Base-by-base conservation (phyloP, 2,329 filamentous ascomycete species). In the Colletotrichum acutatum region DNA sequence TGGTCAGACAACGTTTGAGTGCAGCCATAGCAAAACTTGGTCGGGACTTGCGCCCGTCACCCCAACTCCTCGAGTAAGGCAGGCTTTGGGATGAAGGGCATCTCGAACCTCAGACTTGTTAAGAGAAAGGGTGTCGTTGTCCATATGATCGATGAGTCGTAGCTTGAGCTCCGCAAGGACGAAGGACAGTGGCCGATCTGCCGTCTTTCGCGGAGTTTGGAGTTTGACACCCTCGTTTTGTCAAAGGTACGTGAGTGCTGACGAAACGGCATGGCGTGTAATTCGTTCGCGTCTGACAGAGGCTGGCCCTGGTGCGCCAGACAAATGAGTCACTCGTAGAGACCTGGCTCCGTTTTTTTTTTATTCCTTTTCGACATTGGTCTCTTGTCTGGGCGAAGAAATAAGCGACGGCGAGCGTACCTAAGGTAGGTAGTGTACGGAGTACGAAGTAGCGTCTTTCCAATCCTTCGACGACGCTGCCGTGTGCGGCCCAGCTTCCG, bases 231-330 rank as follows among this genome's bases (percentile, higher is more conserved):
- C 30, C 53, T 30, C 32, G 24, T 52, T 64, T 37, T 30, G 61
- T 16, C 53, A 63, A 58, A 57, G 52, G 42, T 69, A 68, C 70
- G 66, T 72, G 66, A 66, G 49, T 26, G 70, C 64, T 72, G 69
- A 70, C 70, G 70, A 72, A 70, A 68, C 60, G 70, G 70, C 46
- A 72, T 72, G 66, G 70, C 70, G 60, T 61, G 61, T 64, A 30
- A 16, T 59, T 59, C 34, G 42, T 49, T 22, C 42, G 24, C 46
- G 58, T 61, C 16, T 37, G 49, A 46, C 42, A 26, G 59, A 59
- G 24, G 32, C 46, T 58, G 24, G 42, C 42, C 28, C 58, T 56
- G 60, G 60, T 54, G 54, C 53, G 58, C 28, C 56, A 56, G 60
- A 67, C 28, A 49, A 49, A 49, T 61, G n/a, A 62, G 62, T 73